Base-by-base conservation (phyloP, 805 yeast genomes). In the Candida peoriensis region DNA sequence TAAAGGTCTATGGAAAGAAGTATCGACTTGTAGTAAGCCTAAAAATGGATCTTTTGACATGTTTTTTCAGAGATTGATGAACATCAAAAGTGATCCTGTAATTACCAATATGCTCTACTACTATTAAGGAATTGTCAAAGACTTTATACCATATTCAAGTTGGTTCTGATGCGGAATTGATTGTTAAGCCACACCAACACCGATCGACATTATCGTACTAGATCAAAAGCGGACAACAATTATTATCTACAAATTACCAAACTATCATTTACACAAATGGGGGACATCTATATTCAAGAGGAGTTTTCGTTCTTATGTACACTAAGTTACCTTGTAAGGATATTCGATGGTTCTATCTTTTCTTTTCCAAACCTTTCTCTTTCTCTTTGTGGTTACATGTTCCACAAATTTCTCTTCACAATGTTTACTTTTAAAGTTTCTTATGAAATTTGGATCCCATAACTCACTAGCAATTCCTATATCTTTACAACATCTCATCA, bases 401-500 rank as follows among this genome's bases (percentile, higher is more conserved):
- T 88, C 96, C 14, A 81, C 95, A 60, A 84, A 87, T 41, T 79
- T 76, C 46, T 86, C 88, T 38, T 81, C 89, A 58, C 97, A 87
- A 46, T 72, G 52, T 37, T 69, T 58, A 41, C 64, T 66, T 55
- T 83, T 84, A 61, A 79, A 83, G 30, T 55, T 50, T 47, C 84
- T 72, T 43, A 93, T 88, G 50, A 90, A 93, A 27, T 77, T 66
- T 3, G 98, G 98, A 57, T 93, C 98, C 98, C 98, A 93, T 33
- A 93, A 69, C 55, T 93, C 98, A 38, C 95, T 83, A 1, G 97
- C 98, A 45, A 93, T 82, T 5, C 97, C 97, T 50, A 93, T 69
- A 61, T 93, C 98, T 58, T 93, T 93, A 61, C 98, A 93, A 53
- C 97, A 89, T 57, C 98, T 74, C 97, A 93, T 90, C 57, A 93